Percentiles rank a stretch among this genome's conserved stretches.
These are phyloP conservation scores for Mycena leptocephala DNA, from an alignment of 768 basidiomycete genomes.

Conservation along the genomic window DNA sequence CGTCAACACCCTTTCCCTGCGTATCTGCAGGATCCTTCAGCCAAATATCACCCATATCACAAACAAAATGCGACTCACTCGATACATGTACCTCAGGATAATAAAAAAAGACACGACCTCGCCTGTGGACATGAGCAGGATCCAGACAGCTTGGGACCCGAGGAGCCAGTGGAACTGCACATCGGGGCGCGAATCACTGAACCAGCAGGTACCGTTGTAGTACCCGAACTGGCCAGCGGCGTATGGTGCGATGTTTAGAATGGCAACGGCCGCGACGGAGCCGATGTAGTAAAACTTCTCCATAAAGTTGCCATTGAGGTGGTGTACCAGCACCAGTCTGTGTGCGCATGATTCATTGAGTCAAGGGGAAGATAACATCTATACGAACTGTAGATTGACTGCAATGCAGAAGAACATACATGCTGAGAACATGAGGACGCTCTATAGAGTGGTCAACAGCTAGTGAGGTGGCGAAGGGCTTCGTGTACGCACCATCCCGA, in stretches of 20 bases:
- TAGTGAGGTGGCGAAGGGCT: not conserved
- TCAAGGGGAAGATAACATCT: not conserved
- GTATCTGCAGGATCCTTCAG: too few relatives aligned
- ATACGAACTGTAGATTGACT: not conserved
- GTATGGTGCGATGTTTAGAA: too few relatives aligned
- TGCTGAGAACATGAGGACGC: not conserved
- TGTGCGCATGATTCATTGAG: not conserved
- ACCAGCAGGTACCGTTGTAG: constrained; percentile 2
- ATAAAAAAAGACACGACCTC: too few relatives aligned
- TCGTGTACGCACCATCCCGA: not conserved
- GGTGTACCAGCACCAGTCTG: constrained; percentile 6
- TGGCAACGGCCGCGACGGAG: not conserved
- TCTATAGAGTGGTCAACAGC: not conserved
- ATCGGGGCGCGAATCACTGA: not conserved
- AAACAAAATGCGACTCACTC: too few relatives aligned
- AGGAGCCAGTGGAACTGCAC: not conserved
- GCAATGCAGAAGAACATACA: not conserved
- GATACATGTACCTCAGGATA: too few relatives aligned
- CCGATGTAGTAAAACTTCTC: not conserved
- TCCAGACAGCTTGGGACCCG: too few relatives aligned
- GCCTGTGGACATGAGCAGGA: too few relatives aligned
- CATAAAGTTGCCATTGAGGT: constrained; percentile 3
- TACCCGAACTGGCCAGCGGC: too few relatives aligned
- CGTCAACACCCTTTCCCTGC: too few relatives aligned
- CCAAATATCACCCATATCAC: too few relatives aligned